Evolutionary conservation across 1,284 basidiomycete genomes (phyloP).

Genomic region (Veloboletus limbatus): DNA sequence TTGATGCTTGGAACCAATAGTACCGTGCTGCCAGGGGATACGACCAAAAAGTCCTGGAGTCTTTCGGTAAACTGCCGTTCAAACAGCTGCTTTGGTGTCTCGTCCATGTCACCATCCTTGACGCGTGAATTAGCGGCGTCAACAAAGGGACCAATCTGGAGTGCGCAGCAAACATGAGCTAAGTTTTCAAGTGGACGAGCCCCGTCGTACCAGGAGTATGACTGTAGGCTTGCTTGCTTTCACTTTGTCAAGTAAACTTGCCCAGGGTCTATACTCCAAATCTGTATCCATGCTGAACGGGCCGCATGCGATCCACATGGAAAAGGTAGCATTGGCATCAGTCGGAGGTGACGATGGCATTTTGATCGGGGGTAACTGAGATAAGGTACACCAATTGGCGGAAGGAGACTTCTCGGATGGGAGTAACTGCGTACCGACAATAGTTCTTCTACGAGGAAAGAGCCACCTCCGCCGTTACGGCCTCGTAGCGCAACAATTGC

Average conservation of each 20-base stretch:
- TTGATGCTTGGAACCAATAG: conserved; percentile 81
- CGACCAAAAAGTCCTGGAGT: conserved; percentile 57
- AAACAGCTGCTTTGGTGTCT: conserved; percentile 71
- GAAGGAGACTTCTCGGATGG: neutral
- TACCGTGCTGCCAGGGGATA: conserved; percentile 65
- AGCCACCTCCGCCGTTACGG: conserved; percentile 85
- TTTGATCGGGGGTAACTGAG: conserved; percentile 50
- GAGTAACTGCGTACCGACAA: conserved; percentile 53
- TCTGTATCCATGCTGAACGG: conserved; percentile 82
- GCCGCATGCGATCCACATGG: conserved; percentile 71
- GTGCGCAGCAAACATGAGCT: conserved; percentile 6
- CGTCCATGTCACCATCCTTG: conserved; percentile 66
- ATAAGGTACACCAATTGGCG: conserved; percentile 1
- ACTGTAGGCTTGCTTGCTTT: conserved; percentile 69
- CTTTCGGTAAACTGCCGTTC: conserved; percentile 58
- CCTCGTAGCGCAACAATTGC: conserved; percentile 88
- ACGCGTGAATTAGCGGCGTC: conserved; percentile 75
- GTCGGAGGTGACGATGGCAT: conserved; percentile 37
- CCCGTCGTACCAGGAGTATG: conserved; percentile 66
- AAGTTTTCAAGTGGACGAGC: neutral
- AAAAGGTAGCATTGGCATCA: conserved; percentile 47
- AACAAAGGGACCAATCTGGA: conserved; percentile 87
- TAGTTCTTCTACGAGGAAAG: conserved; percentile 84
- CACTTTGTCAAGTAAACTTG: conserved; percentile 55
- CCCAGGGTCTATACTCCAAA: conserved; percentile 72